phyloP scores from a whole-genome alignment of 495 filamentous ascomycete species.

The Neurospora sp. region DNA sequence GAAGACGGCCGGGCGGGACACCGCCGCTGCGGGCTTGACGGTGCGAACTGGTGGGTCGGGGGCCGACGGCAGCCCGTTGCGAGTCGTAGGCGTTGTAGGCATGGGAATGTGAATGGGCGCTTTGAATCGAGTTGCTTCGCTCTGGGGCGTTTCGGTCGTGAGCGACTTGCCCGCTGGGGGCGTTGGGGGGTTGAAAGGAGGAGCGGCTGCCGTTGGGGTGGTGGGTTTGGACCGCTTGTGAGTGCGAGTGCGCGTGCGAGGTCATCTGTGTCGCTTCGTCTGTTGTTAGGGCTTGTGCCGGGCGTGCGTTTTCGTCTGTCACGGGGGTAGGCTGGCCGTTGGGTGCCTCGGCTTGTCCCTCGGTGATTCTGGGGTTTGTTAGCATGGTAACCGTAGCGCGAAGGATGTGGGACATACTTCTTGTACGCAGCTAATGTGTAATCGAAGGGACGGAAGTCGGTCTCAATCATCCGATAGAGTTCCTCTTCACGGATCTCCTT shows the following conservation, averaged over 20 bases:
- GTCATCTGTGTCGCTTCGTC: constrained; percentile 21
- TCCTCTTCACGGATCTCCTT: constrained; percentile 94
- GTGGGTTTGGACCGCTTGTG: constrained; percentile 11
- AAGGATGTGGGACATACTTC: constrained; percentile 32
- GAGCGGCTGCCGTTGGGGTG: constrained; percentile 5
- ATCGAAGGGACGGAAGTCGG: constrained; percentile 89
- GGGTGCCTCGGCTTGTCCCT: constrained; percentile 1
- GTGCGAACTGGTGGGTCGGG: constrained; percentile 5
- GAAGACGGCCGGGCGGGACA: constrained; percentile 18
- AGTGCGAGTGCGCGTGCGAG: neutral
- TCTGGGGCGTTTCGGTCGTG: neutral
- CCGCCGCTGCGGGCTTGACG: neutral
- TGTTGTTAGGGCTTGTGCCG: constrained; percentile 33
- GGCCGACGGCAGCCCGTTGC: constrained; percentile 18
- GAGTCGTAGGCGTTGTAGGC: constrained; percentile 12
- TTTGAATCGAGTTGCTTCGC: neutral
- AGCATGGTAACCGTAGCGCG: neutral
- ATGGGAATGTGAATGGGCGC: neutral
- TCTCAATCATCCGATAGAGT: constrained; percentile 88
- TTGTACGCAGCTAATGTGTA: constrained; percentile 69
- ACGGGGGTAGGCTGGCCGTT: neutral
- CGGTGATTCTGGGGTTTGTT: constrained; percentile 12
- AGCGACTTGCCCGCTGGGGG: neutral
- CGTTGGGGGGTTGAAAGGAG: neutral
- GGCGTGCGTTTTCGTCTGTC: constrained; percentile 12